Conservation (phyloP, 495 filamentous ascomycete species). For the Penicillium salamii region DNA sequence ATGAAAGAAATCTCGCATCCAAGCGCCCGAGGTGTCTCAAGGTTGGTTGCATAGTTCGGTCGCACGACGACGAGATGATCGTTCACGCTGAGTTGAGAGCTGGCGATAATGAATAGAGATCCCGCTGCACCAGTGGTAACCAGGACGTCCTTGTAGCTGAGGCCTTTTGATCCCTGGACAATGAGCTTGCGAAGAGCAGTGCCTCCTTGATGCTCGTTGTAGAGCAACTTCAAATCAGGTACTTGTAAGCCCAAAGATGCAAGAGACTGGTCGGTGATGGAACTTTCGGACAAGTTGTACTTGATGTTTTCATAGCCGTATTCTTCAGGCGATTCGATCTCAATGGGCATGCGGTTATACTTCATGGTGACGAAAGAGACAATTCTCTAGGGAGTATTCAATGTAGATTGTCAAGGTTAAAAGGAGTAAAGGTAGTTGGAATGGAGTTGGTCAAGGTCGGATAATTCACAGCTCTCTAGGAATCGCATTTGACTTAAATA, state of each 20-base stretch:
- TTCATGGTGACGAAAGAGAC: background rate
- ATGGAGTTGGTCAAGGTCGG: too few relatives aligned
- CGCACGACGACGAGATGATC: background rate
- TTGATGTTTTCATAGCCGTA: background rate
- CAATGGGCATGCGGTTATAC: background rate
- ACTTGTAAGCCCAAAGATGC: background rate
- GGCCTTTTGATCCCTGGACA: background rate
- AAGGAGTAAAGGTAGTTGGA: too few relatives aligned
- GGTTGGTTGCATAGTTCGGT: background rate
- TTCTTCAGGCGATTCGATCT: background rate
- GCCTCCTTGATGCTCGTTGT: background rate
- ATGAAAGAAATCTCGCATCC: constrained; percentile 20
- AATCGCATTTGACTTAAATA: background rate
- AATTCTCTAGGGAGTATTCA: background rate
- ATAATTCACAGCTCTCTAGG: background rate
- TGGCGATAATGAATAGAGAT: background rate
- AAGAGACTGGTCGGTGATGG: background rate
- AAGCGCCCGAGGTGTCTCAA: background rate
- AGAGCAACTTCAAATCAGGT: background rate
- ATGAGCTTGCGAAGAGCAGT: background rate
- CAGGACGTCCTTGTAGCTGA: background rate
- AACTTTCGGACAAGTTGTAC: background rate
- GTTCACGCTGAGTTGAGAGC: background rate
- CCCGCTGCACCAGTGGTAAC: background rate
- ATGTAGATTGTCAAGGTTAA: background rate